Conservation (phyloP, 2,329 filamentous ascomycete species). For the Penicillium sclerotigenum region DNA sequence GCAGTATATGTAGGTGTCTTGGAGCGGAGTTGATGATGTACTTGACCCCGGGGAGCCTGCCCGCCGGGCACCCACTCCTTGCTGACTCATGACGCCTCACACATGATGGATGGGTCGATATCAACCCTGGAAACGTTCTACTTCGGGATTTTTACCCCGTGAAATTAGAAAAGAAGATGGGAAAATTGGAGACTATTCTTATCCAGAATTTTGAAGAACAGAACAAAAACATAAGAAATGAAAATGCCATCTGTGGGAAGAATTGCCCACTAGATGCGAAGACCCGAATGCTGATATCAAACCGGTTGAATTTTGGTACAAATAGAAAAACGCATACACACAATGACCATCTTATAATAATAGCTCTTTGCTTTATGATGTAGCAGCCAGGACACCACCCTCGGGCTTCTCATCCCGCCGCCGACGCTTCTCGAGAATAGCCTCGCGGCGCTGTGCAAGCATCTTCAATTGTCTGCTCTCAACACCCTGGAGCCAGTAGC, state of each 20-base stretch:
- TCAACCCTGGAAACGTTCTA: constrained; percentile 7
- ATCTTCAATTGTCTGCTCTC: constrained; percentile 76
- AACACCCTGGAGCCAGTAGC: constrained; percentile 93
- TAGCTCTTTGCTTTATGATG: constrained; percentile 31
- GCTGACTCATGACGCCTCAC: constrained; percentile 16
- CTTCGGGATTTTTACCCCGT: constrained; percentile 2
- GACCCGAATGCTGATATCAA: constrained; percentile 24
- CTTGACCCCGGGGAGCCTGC: constrained; percentile 18
- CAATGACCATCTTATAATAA: constrained; percentile 17
- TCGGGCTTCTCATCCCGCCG: constrained; percentile 59
- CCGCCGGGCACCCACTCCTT: constrained; percentile 20
- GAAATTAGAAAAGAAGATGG: neutral
- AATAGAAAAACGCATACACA: constrained; percentile 22
- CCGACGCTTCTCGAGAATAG: constrained; percentile 83
- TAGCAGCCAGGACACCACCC: constrained; percentile 35
- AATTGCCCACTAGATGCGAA: constrained; percentile 3
- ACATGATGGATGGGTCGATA: constrained; percentile 4
- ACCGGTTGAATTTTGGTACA: constrained; percentile 35
- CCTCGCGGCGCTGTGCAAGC: constrained; percentile 72
- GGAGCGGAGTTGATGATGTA: constrained; percentile 25
- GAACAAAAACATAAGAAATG: neutral
- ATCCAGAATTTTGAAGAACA: neutral
- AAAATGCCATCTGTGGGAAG: neutral
- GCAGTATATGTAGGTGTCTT: constrained; percentile 11
- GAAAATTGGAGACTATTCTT: neutral